Evolutionary conservation across 306 rosid species (phyloP), one percentile per base, ranked within the genome.

Genomic region (Quercus cerris): DNA sequence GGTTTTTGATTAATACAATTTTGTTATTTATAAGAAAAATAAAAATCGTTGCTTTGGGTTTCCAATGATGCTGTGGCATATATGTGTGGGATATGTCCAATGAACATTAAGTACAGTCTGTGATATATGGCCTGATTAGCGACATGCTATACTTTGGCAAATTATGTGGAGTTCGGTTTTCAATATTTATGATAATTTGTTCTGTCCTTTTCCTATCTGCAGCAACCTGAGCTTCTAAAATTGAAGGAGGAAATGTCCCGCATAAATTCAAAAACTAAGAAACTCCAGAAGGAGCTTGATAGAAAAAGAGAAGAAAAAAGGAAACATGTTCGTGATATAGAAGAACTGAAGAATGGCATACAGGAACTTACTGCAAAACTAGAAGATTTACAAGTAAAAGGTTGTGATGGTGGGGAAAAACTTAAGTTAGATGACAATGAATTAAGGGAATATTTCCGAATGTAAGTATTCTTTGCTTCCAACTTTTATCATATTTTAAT

Each of bases 201-300:
- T 82, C 33, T 86, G 78, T 13, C 74, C 71, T 74, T 81, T 58
- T 78, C 23, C 72, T 74, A 66, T 84, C 76, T 81, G 79, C 94
- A 96, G 99, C 98, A 96, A 93, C 99, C 99, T 22, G 97, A 90
- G 83, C 98, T 93, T 81, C 87, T 91, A 73, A 96, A 96, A 83
- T 84, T 93, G 85, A 93, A 93, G 86, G 98, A 96, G 91, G 99
- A 96, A 85, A 89, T 88, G 90, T 78, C 90, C 80, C 99, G 98
- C 56, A 91, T 96, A 84, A 90, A 74, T 85, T 82, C 93, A 58
- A 96, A 96, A 91, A 93, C 90, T 19, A 91, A 90, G 82, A 93
- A 87, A 85, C 88, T 84, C 76, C 87, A 74, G 83, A 90, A 89
- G 78, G 98, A 96, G 77, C 94, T 93, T 78, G 94, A 80, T 18